Base-by-base conservation (phyloP, 495 filamentous ascomycete species). In the Zalerion maritima region DNA sequence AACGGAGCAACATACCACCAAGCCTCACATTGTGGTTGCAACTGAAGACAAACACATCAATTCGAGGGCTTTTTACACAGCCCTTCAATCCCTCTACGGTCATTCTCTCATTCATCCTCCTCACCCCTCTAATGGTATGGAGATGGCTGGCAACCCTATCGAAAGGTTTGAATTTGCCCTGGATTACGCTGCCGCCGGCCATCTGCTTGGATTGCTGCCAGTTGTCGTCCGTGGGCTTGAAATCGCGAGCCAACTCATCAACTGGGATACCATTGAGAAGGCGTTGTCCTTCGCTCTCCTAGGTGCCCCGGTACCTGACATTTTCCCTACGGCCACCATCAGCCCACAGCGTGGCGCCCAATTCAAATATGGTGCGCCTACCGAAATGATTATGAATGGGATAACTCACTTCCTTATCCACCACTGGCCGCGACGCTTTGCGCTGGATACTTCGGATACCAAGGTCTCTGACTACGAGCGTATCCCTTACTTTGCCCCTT, bases 201-300 rank as follows among this genome's bases (percentile, higher is more conserved):
- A 57, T 20, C 45, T 69, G 14, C 45, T 75, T 11, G 40, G 49
- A 28, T 54, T 71, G 22, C 43, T 37, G 5, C 43, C 47, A 25
- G 54, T 73, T 2, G 40, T 59, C 14, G 29, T 46, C 9, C 45
- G 55, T 6, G 67, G 62, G 9, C 28, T 68, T 10, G 50, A 63
- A 9, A 47, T 65, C 31, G 67, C 65, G 7, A 38, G 37, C 23
- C 45, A 49, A 13, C 49, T 64, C 12, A 35, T 76, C 15, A 46
- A 34, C 31, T 74, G 69, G 69, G 50, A 55, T 5, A 75, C 66
- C 3, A 31, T 73, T 7, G 69, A 72, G 32, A 42, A 50, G 9
- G 63, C 57, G 18, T 40, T 67, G 13, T 50, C 47, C 22, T 60
- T 59, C 26, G 43, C 43, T 5, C 36, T 58, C 9, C 45, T 52